Evolutionary conservation across 768 basidiomycete species (phyloP).

Genomic region (Suillus alpinus): DNA sequence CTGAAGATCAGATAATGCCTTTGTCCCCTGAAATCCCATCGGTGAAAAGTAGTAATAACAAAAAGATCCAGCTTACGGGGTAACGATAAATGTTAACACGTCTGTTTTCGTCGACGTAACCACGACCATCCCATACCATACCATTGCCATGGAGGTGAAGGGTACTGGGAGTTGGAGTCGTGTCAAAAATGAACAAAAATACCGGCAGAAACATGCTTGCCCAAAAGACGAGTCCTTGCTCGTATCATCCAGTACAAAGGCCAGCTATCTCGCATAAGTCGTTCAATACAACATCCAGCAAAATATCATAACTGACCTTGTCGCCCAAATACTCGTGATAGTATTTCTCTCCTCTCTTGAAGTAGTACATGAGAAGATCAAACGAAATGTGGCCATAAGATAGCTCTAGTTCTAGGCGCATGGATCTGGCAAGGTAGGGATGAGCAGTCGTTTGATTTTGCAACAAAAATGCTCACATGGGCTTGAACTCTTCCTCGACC

Average conservation of each 20-base stretch:
- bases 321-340: background rate
- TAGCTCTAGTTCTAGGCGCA: slow-evolving; percentile 12
- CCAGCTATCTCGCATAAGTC: background rate
- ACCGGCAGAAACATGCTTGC: background rate
- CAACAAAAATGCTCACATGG: slow-evolving; percentile 10
- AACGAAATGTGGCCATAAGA: slow-evolving; percentile 18
- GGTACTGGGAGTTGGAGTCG: background rate
- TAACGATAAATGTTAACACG: background rate
- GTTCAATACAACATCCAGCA: too few relatives aligned
- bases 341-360: slow-evolving; percentile 9
- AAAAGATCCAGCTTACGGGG: slow-evolving; percentile 2
- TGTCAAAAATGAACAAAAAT: background rate
- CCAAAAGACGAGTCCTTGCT: background rate
- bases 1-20: slow-evolving; percentile 5
- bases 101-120: background rate
- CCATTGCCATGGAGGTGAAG: background rate
- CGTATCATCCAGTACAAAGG: background rate
- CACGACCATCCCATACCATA: slow-evolving; percentile 10
- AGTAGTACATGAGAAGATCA: slow-evolving; percentile 15
- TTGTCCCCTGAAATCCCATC: slow-evolving; percentile 11
- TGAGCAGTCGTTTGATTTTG: background rate
- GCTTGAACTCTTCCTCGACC: slow-evolving; percentile 15
- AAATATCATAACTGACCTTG: background rate
- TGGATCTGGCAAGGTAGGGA: slow-evolving; percentile 8
- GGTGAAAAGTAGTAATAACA: background rate